Evolutionary conservation across 495 filamentous ascomycete genomes (phyloP), one percentile per base, ranked within the genome.

Genomic region (Polyplosphaeria fusca): DNA sequence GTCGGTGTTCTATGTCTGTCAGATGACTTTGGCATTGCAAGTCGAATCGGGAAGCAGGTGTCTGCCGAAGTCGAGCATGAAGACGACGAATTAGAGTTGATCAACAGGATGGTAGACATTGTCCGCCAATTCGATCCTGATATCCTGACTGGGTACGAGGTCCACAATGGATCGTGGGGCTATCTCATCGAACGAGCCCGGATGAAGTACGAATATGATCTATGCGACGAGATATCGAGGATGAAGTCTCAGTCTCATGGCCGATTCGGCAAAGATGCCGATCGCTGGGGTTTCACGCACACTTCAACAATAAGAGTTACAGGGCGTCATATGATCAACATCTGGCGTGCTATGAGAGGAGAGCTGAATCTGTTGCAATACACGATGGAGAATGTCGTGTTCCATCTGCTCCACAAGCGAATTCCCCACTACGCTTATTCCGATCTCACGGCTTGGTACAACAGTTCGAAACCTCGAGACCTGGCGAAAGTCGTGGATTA

Each of bases 371-470:
- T 98, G 40, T 74, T 95, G 41, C 90, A 96, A 64, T 97, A 97
- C 66, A 93, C 87, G 0, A 89, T 96, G 85, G 93, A 97, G 70
- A 97, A 96, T 66, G 89, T 98, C 27, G 91, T 83, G 0, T 96
- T 93, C 71, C 94, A 98, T 74, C 72, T 96, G 7, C 73, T 96
- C 16, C 90, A 95, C 66, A 82, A 84, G n/a, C 84, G 93, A 20
- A 88, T 96, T 24, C 94, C 94, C 18, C 90, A 96, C 67, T 96
- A 94, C 67, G 74, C 83, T 1, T 88, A 85, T 71, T 73, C 72
- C 16, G 86, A 86, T 24, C 74, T 98, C 47, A 95, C 94, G 1
- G 67, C 71, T 46, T 97, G 91, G 91, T 92, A 90, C 58, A 77
- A 67, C 2, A 88, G 81, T 57, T 76, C 77, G 12, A 85, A 76